phyloP scores from a whole-genome alignment of 2,329 filamentous ascomycete species.

The Pseudopyricularia cyperi region DNA sequence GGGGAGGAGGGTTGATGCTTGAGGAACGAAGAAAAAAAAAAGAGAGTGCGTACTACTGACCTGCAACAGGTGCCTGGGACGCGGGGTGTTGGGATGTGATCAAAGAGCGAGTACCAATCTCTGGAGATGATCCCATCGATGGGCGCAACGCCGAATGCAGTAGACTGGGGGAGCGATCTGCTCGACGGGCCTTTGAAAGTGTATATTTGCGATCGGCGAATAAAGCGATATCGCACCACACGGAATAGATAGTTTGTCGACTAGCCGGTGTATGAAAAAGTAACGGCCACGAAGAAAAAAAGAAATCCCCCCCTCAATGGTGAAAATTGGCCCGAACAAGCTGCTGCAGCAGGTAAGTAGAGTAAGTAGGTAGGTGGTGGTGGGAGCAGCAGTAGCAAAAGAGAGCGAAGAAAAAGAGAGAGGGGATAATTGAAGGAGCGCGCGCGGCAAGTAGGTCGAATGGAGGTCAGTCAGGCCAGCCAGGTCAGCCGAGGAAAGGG shows the following conservation, averaged over 20 bases:
- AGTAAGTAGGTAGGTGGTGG: background rate
- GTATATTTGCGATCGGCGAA: background rate
- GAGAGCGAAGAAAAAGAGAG: background rate
- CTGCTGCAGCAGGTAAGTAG: no score
- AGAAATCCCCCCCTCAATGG: no score
- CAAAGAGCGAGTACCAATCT: no score
- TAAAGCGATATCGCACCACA: background rate
- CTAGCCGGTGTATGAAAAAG: background rate
- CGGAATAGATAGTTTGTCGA: background rate
- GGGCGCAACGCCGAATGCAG: background rate
- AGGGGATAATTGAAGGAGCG: no score
- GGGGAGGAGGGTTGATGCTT: no score
- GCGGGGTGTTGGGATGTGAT: background rate
- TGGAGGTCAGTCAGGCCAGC: background rate
- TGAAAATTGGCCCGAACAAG: no score
- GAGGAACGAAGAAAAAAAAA: background rate
- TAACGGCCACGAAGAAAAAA: no score
- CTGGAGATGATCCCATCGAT: background rate
- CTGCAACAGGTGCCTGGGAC: background rate
- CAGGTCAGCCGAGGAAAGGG: no score
- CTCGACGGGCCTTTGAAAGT: background rate
- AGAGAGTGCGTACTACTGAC: conserved; percentile 1
- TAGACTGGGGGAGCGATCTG: background rate
- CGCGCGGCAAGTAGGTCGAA: no score
- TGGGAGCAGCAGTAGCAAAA: background rate